These are phyloP conservation scores for Fusarium duplospermum DNA, from an alignment of 2,329 filamentous ascomycete genomes.

Conservation along the genomic window DNA sequence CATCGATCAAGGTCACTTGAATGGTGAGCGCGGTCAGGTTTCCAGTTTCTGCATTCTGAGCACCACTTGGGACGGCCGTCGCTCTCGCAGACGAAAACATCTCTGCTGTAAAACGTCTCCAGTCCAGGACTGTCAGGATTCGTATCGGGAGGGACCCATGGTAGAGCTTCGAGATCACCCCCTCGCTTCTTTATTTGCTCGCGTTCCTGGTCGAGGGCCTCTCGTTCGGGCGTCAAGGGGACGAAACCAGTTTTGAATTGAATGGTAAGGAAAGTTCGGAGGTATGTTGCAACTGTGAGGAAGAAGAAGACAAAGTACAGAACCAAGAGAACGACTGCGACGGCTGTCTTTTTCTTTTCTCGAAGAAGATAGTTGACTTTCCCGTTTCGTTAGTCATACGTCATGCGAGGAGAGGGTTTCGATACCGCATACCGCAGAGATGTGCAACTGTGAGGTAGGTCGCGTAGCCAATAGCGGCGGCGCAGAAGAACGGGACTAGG, in stretches of 20 bases:
- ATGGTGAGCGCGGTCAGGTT: conserved; percentile 88
- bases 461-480: conserved; percentile 74
- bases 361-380: conserved; percentile 76
- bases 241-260: conserved; percentile 79
- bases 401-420: not conserved
- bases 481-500: conserved; percentile 76
- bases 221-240: conserved; percentile 62
- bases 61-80: conserved; percentile 92
- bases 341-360: conserved; percentile 58
- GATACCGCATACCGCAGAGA: conserved; percentile 70
- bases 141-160: conserved; percentile 55
- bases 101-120: conserved; percentile 82
- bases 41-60: conserved; percentile 85
- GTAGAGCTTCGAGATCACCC: conserved; percentile 43
- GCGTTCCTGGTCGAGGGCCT: conserved; percentile 46
- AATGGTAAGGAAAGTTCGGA: conserved; percentile 77
- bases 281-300: conserved; percentile 74
- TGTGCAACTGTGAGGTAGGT: conserved; percentile 77
- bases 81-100: conserved; percentile 84
- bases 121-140: conserved; percentile 74
- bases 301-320: conserved; percentile 79
- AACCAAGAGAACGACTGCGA: conserved; percentile 76
- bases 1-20: conserved; percentile 85
- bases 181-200: conserved; percentile 36
- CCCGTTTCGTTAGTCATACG: conserved; percentile 5